A percentile compares a stretch with the other conserved stretches of the same genome.
phyloP scores from a whole-genome alignment of 1,284 basidiomycete genomes.

The Cronartium quercuum region DNA sequence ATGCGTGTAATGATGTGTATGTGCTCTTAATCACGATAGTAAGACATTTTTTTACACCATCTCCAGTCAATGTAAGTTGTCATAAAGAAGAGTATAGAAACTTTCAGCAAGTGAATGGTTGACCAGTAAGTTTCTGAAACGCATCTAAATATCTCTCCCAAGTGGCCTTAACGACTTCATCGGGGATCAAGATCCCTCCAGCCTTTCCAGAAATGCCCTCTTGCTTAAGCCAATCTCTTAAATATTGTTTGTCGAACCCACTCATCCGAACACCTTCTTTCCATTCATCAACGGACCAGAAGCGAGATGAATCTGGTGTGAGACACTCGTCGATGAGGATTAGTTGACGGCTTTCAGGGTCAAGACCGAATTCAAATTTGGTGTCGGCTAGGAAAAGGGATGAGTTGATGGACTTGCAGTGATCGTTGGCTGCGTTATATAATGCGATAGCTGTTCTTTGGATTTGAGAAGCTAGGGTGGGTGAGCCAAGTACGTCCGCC shows the following conservation, averaged over 20 bases:
- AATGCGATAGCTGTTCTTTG: slow-evolving; percentile 61
- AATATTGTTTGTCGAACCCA: slow-evolving; percentile 95
- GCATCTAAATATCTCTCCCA: slow-evolving; percentile 71
- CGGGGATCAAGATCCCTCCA: slow-evolving; percentile 55
- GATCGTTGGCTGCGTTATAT: slow-evolving; percentile 69
- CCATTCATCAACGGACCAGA: slow-evolving; percentile 81
- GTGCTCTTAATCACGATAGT: too few relatives aligned
- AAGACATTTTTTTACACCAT: too few relatives aligned
- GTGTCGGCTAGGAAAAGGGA: slow-evolving; percentile 89
- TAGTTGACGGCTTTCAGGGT: slow-evolving; percentile 53
- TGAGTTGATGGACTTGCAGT: slow-evolving; percentile 60
- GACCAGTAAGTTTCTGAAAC: slow-evolving; percentile 61
- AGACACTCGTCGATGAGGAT: slow-evolving; percentile 93
- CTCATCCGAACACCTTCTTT: slow-evolving; percentile 68
- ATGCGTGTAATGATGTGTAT: too few relatives aligned
- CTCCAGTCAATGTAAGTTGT: too few relatives aligned
- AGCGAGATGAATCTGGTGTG: slow-evolving; percentile 93
- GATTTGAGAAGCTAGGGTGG: slow-evolving; percentile 54
- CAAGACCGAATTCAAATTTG: slow-evolving; percentile 79
- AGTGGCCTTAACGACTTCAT: slow-evolving; percentile 70
- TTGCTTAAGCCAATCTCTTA: slow-evolving; percentile 71
- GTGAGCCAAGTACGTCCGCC: slow-evolving; percentile 51
- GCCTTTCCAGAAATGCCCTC: slow-evolving; percentile 46
- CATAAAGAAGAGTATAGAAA: too few relatives aligned
- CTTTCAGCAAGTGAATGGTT: slow-evolving; percentile 40